Percentiles rank a stretch among this genome's conserved stretches.
Conservation (phyloP, 768 basidiomycete species). For the Cystobasidium onofrii region DNA sequence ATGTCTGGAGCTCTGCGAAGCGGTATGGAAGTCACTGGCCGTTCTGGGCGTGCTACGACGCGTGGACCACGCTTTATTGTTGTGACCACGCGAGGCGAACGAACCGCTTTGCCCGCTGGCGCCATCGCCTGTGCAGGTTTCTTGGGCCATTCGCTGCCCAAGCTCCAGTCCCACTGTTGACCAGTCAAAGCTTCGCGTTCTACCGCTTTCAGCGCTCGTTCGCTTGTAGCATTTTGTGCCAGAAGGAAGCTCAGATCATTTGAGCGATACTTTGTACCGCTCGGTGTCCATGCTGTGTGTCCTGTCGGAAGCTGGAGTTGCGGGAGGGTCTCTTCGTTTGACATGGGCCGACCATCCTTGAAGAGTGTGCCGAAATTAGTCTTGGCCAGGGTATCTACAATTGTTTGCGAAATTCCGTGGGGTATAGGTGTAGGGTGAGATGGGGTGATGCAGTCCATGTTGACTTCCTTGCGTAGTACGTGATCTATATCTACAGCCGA, state of each 20-base stretch:
- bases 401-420: constrained; percentile 77
- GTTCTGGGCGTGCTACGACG: not conserved
- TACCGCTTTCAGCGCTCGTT: not conserved
- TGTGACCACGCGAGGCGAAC: not conserved
- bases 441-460: constrained; percentile 90
- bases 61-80: not conserved
- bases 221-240: constrained; percentile 14
- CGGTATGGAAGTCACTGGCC: not conserved
- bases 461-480: constrained; percentile 87
- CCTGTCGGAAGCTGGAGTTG: not conserved
- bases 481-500: constrained; percentile 88
- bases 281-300: not conserved
- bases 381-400: constrained; percentile 56
- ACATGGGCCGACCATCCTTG: constrained; percentile 12
- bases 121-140: not conserved
- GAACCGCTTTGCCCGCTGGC: not conserved
- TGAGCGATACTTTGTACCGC: not conserved
- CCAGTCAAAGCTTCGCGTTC: not conserved
- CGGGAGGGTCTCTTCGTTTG: not conserved
- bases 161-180: not conserved
- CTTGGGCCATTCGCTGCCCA: not conserved
- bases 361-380: constrained; percentile 57
- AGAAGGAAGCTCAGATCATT: not conserved
- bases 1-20: not conserved
- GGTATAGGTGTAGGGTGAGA: constrained; percentile 75